Conservation (phyloP, 2,329 filamentous ascomycete species). For the Teratosphaeria gauchensis region DNA sequence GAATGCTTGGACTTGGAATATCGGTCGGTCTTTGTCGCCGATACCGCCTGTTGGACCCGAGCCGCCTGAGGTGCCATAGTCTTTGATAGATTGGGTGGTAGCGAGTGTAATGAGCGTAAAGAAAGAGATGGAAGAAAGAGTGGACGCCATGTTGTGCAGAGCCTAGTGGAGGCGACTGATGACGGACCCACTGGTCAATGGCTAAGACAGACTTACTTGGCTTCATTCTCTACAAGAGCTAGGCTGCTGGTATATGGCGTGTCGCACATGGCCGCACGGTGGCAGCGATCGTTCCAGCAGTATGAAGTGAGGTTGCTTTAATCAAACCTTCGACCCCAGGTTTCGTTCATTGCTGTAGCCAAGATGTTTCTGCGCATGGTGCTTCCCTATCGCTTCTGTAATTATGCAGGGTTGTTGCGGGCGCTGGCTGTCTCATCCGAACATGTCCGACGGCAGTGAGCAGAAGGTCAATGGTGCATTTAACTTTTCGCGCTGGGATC, state of each 20-base stretch:
- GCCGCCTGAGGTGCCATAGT: slow-evolving; percentile 11
- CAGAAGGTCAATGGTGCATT: too few relatives aligned
- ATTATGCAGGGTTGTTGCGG: too few relatives aligned
- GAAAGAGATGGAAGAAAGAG: neutral
- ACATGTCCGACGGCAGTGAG: too few relatives aligned
- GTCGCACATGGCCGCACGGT: neutral
- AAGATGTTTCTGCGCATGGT: neutral
- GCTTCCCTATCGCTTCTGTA: neutral
- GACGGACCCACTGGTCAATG: neutral
- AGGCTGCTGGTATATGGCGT: too few relatives aligned
- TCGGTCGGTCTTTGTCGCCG: slow-evolving; percentile 12
- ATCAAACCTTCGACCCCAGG: neutral
- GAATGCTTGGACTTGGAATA: slow-evolving; percentile 11
- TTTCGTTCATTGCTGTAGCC: neutral
- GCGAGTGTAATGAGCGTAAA: neutral
- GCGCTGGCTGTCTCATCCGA: too few relatives aligned
- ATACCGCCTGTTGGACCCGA: slow-evolving; percentile 11
- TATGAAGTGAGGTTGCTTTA: neutral
- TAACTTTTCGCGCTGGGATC: too few relatives aligned
- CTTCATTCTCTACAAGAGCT: too few relatives aligned
- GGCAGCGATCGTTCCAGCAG: neutral
- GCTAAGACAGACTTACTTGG: too few relatives aligned
- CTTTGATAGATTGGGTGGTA: slow-evolving; percentile 6
- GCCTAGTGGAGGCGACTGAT: neutral
- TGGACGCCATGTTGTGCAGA: neutral